phyloP scores from a whole-genome alignment of 257 asterid genomes.

The Cordia subcordata region DNA sequence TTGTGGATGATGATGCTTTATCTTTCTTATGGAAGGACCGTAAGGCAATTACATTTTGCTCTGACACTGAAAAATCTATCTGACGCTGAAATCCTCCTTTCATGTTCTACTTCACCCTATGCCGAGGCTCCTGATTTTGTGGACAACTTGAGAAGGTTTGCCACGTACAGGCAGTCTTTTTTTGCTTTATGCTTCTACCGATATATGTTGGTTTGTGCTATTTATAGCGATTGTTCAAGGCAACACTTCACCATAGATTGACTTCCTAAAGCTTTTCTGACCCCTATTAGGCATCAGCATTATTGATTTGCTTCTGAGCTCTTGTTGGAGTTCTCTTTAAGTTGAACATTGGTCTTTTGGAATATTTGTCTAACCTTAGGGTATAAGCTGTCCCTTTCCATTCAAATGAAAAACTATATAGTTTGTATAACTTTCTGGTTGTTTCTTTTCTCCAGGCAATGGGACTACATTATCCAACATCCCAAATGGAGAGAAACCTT shows the following conservation, averaged over 20 bases:
- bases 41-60: slow-evolving; percentile 39
- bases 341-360: no score
- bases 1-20: neutral
- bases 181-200: neutral
- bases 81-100: slow-evolving; percentile 63
- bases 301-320: neutral
- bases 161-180: neutral
- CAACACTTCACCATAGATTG: no score
- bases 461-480: slow-evolving; percentile 65
- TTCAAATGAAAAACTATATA: neutral
- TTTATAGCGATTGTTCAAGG: no score
- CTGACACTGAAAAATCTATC: slow-evolving; percentile 47
- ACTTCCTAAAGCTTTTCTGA: no score
- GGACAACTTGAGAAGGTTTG: slow-evolving; percentile 62
- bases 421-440: neutral
- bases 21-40: slow-evolving; percentile 41
- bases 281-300: no score
- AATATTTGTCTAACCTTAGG: neutral
- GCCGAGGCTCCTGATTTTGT: slow-evolving; percentile 84
- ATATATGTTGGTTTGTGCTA: neutral
- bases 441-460: slow-evolving; percentile 41
- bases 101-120: slow-evolving; percentile 86
- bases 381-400: neutral
- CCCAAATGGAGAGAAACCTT: slow-evolving; percentile 73
- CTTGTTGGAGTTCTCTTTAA: no score